Evolutionary conservation across 2,329 filamentous ascomycete species (phyloP).

Genomic region (Chalaropsis ovoidea): DNA sequence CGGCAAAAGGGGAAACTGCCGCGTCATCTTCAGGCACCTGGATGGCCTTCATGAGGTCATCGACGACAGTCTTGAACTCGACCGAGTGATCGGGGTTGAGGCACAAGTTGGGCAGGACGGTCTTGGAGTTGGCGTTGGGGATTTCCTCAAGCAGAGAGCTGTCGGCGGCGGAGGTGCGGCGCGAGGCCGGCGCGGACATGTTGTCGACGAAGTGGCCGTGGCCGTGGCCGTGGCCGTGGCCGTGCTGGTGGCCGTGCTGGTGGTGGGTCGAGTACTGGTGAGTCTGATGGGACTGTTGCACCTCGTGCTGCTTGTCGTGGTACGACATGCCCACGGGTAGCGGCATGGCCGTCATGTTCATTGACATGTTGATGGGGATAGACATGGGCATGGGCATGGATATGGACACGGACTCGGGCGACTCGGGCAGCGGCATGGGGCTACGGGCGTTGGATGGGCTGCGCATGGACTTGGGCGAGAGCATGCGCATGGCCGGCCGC

Average conservation of each 20-base stretch:
- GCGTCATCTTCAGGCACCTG: conserved; percentile 46
- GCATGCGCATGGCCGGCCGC: conserved; percentile 2
- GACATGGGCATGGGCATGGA: neutral
- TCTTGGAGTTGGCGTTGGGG: conserved; percentile 32
- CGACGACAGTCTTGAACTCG: conserved; percentile 70
- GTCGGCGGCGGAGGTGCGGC: conserved; percentile 33
- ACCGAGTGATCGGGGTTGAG: conserved; percentile 42
- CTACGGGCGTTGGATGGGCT: neutral
- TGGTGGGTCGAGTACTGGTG: conserved; percentile 3
- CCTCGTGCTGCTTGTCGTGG: neutral
- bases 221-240: conserved; percentile 27
- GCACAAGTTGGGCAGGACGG: conserved; percentile 39
- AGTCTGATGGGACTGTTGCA: neutral
- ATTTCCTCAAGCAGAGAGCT: conserved; percentile 24
- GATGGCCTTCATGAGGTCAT: conserved; percentile 80
- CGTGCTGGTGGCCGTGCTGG: conserved; percentile 29
- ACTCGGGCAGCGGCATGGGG: neutral
- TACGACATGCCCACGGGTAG: neutral
- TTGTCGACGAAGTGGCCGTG: conserved; percentile 25
- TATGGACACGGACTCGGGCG: conserved; percentile 3
- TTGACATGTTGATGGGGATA: neutral
- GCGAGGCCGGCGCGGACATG: conserved; percentile 27
- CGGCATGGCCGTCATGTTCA: neutral
- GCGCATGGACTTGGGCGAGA: conserved; percentile 16
- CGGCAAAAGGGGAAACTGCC: conserved; percentile 22